These are phyloP conservation scores for Ceratocystis alfenasii DNA, from an alignment of 2,329 filamentous ascomycete species.

Conservation along the genomic window DNA sequence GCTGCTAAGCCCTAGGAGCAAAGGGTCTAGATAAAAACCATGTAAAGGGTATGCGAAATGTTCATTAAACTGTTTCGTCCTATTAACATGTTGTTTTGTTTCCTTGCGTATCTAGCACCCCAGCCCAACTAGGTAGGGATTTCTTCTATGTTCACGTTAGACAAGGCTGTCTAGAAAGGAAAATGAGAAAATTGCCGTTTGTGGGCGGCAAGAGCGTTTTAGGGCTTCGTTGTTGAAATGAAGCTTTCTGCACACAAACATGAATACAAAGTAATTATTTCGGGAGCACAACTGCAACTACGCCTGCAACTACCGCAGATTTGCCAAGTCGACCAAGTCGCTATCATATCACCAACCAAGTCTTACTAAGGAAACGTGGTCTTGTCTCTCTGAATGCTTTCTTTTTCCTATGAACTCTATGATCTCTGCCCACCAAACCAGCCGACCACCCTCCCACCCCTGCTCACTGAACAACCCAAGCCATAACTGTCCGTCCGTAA, in stretches of 20 bases:
- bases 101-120: background rate
- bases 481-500: background rate
- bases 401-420: constrained; percentile 1
- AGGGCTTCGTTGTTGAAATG: background rate
- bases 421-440: background rate
- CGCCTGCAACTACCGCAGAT: background rate
- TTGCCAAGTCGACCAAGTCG: background rate
- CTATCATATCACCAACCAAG: background rate
- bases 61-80: background rate
- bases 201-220: constrained; percentile 4
- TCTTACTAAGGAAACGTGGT: background rate
- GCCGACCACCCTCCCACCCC: background rate
- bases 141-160: constrained; percentile 4
- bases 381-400: constrained; percentile 1
- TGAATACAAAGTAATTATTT: background rate
- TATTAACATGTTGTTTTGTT: background rate
- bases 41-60: too few relatives aligned
- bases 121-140: background rate
- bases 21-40: too few relatives aligned
- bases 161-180: background rate
- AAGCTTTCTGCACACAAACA: background rate
- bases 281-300: too few relatives aligned
- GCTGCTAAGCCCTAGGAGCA: too few relatives aligned
- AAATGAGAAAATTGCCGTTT: background rate
- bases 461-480: background rate